phyloP scores from a whole-genome alignment of 2,329 filamentous ascomycete species.

The Penicillium sp. region DNA sequence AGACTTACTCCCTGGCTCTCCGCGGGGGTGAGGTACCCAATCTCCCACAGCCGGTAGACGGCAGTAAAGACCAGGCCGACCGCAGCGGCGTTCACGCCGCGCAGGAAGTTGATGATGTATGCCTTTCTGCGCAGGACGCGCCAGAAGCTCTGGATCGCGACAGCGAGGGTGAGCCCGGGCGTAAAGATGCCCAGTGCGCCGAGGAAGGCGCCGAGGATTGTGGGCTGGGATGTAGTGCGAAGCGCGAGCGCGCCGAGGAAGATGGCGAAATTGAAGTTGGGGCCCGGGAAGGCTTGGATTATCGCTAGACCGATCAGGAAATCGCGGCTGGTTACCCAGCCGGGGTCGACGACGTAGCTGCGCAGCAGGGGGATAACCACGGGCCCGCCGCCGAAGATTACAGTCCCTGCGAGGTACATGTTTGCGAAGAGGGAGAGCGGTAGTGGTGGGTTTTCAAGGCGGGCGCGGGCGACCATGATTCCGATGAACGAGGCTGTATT shows the following conservation, averaged over 20 bases:
- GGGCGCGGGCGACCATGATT: constrained; percentile 57
- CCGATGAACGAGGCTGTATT: constrained; percentile 64
- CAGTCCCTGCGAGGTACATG: constrained; percentile 74
- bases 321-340: constrained; percentile 72
- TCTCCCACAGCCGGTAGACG: constrained; percentile 67
- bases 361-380: constrained; percentile 68
- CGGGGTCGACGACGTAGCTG: constrained; percentile 66
- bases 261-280: constrained; percentile 58
- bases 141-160: constrained; percentile 58
- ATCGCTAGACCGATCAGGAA: constrained; percentile 75
- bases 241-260: constrained; percentile 60
- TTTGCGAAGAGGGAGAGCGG: constrained; percentile 70
- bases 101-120: constrained; percentile 55
- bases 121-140: constrained; percentile 51
- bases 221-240: constrained; percentile 31
- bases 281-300: constrained; percentile 72
- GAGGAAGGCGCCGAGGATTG: constrained; percentile 55
- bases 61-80: constrained; percentile 68
- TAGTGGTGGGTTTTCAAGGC: constrained; percentile 48
- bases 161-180: constrained; percentile 41
- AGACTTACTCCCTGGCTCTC: constrained; percentile 59
- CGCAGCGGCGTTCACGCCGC: constrained; percentile 64
- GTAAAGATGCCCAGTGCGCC: constrained; percentile 53
- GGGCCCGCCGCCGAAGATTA: constrained; percentile 68
- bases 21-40: constrained; percentile 61